phyloP scores from a whole-genome alignment of 1,284 basidiomycete genomes.

The Trametes pubescens region DNA sequence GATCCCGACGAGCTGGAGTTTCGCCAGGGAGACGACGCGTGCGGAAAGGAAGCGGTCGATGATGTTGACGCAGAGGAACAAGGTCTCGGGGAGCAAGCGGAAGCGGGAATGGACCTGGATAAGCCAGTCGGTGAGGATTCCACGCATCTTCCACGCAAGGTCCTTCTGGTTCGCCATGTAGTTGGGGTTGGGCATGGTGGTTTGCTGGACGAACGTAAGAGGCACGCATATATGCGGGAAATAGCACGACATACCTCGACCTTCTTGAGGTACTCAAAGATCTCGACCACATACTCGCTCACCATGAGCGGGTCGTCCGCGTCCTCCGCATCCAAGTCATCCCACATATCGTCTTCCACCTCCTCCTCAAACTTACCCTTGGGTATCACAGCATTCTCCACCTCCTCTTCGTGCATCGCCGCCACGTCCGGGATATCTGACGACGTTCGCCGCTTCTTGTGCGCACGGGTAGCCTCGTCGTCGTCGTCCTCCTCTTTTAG shows the following conservation, averaged over 20 bases:
- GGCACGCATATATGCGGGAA: slow-evolving; percentile 22
- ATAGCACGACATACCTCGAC: slow-evolving; percentile 58
- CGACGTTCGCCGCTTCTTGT: slow-evolving; percentile 79
- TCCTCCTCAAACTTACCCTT: slow-evolving; percentile 56
- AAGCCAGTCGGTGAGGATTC: slow-evolving; percentile 96
- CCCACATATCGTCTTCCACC: slow-evolving; percentile 72
- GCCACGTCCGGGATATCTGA: slow-evolving; percentile 70
- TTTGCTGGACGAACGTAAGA: slow-evolving; percentile 57
- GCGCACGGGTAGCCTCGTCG: slow-evolving; percentile 59
- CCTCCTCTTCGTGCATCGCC: slow-evolving; percentile 43
- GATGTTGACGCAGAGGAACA: slow-evolving; percentile 95
- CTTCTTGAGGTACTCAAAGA: slow-evolving; percentile 91
- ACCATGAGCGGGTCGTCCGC: slow-evolving; percentile 97
- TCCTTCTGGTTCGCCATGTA: slow-evolving; percentile 95
- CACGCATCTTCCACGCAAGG: slow-evolving; percentile 94
- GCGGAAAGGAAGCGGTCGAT: slow-evolving; percentile 96
- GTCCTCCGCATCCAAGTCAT: slow-evolving; percentile 94
- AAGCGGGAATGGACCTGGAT: slow-evolving; percentile 97
- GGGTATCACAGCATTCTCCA: slow-evolving; percentile 44
- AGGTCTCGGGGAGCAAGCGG: slow-evolving; percentile 93
- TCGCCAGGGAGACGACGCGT: slow-evolving; percentile 90
- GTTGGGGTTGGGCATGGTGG: slow-evolving; percentile 85
- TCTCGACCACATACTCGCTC: slow-evolving; percentile 94
- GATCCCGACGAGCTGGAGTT: slow-evolving; percentile 95
- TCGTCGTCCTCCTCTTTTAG: slow-evolving; percentile 41